Evolutionary conservation across 164 flowering plant genomes (phyloP), one percentile per base, ranked within the genome.

Genomic region (Brasenia schreberi): DNA sequence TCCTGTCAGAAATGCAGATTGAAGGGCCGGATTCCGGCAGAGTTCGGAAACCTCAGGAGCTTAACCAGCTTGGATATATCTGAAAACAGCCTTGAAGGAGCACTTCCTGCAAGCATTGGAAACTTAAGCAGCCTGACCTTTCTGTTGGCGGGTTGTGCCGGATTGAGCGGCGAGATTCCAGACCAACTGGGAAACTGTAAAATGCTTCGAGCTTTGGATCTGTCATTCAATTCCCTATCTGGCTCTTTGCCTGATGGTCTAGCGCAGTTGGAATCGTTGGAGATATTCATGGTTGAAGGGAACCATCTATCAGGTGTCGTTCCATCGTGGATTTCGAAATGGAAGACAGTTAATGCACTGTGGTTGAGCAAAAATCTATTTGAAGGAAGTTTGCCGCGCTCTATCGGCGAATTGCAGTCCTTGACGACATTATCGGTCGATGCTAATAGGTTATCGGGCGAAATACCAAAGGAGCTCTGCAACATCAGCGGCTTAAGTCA

Each of bases 241-340:
- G 88, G 88, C 18, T 74, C 81, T n/a, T 74, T 86, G 72, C 82
- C 90, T n/a, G 77, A 75, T 44, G 71, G 66, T 33, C 77, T 86
- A 42, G 63, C 52, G 5, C 79, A 72, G 19, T 44, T 82, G 64
- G 77, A 80, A 49, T 79, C 80, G 7, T 67, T 86, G 18, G 67
- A 67, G 49, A 77, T 81, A 0, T 62, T 86, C 53, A 70, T 70
- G 14, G 82, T 84, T 18, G 78, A 72, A 39, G 78, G 82, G 10
- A 86, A 86, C 67, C 70, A 45, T 44, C 69, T 86, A 12, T 81
- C 83, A 7, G 90, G 90, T 39, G 69, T 76, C 10, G 42, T 86
- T 18, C 88, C 87, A 7, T 19, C 67, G 6, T 84, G 88, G 88
- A 78, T 84, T 64, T 81, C 83, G 7, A 75, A 81, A 68, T 83